These are phyloP conservation scores for Didymosphaeria variabile DNA, from an alignment of 2,329 filamentous ascomycete genomes.

Conservation along the genomic window DNA sequence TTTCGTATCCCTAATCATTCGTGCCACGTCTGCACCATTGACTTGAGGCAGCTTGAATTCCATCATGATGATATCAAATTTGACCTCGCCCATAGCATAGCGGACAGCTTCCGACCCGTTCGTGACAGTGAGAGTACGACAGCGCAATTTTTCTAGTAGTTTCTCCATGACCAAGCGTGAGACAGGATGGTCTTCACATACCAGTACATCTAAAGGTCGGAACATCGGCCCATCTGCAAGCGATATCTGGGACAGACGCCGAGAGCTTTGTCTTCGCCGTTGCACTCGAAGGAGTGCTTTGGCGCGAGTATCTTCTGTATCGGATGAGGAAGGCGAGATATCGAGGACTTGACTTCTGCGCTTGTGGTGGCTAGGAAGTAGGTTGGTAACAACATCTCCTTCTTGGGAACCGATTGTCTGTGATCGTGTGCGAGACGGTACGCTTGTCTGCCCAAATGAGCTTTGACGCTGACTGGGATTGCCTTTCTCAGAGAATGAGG, in stretches of 20 bases:
- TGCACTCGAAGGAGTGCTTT: constrained; percentile 93
- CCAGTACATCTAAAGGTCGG: constrained; percentile 89
- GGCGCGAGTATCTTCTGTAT: constrained; percentile 93
- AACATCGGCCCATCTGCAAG: constrained; percentile 86
- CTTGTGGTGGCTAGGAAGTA: constrained; percentile 77
- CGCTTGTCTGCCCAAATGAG: constrained; percentile 32
- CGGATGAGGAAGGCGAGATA: constrained; percentile 95
- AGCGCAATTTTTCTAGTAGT: constrained; percentile 91
- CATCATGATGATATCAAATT: constrained; percentile 98
- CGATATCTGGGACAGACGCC: constrained; percentile 89
- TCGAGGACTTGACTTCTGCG: constrained; percentile 94
- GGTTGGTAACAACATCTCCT: constrained; percentile 77
- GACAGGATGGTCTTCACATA: constrained; percentile 97
- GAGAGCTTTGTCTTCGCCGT: constrained; percentile 91
- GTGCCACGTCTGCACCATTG: constrained; percentile 92
- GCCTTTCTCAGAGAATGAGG: constrained; percentile 58
- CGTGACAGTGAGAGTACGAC: constrained; percentile 88
- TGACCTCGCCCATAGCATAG: constrained; percentile 95
- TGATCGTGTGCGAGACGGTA: constrained; percentile 75
- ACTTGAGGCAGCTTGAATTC: constrained; percentile 96
- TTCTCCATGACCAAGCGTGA: constrained; percentile 99
- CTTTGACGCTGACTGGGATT: constrained; percentile 44
- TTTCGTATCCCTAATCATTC: constrained; percentile 97
- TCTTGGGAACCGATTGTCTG: constrained; percentile 95
- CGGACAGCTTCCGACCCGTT: constrained; percentile 92